Evolutionary conservation across 2,329 filamentous ascomycete species (phyloP).

Genomic region (Fusarium haematococcum): DNA sequence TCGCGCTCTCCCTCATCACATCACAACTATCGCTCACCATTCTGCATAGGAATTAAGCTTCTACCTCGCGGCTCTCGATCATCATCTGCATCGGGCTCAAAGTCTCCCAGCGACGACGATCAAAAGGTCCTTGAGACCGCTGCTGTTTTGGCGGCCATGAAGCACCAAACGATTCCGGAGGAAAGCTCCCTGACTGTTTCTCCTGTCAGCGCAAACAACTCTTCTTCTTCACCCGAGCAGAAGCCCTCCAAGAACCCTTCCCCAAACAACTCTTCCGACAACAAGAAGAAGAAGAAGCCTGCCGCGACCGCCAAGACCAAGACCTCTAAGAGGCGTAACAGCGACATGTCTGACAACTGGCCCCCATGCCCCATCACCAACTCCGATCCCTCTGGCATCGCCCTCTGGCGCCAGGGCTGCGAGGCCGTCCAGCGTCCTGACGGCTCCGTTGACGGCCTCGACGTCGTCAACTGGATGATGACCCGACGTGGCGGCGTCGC

Average conservation of each 20-base stretch:
- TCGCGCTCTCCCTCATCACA: neutral
- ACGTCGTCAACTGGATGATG: conserved; percentile 38
- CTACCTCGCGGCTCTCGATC: neutral
- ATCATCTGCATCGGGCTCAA: neutral
- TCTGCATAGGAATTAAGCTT: neutral
- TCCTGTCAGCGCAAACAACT: neutral
- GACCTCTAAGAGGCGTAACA: conserved; percentile 4
- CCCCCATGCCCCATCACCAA: conserved; percentile 24
- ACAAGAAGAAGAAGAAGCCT: neutral
- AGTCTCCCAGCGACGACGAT: neutral
- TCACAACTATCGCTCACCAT: neutral
- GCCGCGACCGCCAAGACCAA: neutral
- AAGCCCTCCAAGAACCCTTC: conserved; percentile 4
- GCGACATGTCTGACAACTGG: conserved; percentile 23
- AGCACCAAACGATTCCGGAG: neutral
- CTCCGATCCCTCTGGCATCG: conserved; percentile 3
- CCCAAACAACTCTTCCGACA: neutral
- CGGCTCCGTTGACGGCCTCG: conserved; percentile 27
- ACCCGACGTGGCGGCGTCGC: conserved; percentile 34
- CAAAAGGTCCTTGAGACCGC: neutral
- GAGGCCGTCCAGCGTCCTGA: conserved; percentile 20
- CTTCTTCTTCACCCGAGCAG: neutral
- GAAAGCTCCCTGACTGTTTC: neutral
- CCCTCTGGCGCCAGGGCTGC: conserved; percentile 38
- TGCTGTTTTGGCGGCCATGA: neutral